Evolutionary conservation across 495 filamentous ascomycete species (phyloP), one percentile per base, ranked within the genome.

Genomic region (Neurospora sp.): DNA sequence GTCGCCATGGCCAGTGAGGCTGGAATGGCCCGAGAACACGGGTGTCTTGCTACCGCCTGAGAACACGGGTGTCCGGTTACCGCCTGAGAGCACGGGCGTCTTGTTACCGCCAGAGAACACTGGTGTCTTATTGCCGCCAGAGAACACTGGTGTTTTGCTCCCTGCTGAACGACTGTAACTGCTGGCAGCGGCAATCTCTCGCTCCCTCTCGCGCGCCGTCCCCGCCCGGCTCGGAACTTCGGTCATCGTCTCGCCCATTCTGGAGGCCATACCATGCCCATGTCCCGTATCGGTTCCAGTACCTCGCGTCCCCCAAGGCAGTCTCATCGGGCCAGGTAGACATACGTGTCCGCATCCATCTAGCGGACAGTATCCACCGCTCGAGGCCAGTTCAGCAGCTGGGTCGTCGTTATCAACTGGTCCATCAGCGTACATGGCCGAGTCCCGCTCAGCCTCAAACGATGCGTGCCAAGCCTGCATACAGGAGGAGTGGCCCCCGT

Each of bases 301-400:
- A 14, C 53, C 53, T 16, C 53, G 53, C 6, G 22, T 37, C 7
- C 53, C 53, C 53, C 53, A 65, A 16, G 53, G 27, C 27, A 65
- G 14, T 6, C 22, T 65, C 27, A 65, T 86, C 5, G 84, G 84
- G 0, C 90, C 89, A 3, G 91, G 89, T 6, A 91, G 84, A 74
- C 92, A 94, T 70, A 90, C 89, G 74, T 93, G 91, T 38, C 89
- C 84, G 77, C 92, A 94, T 8, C 91, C 91, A 53, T 90, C 86
- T 31, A 91, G 86, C 18, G 92, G 90, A 77, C 92, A 94, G 68
- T 85, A 90, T n/a, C 92, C 91, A 72, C 90, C 90, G 72, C 86
- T 89, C 31, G 85, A 84, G 18, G 84, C 82, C 20, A 80, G 72
- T 45, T 86, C 86, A 1, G 53, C 53, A 65, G 53, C 53, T 35